Percentiles rank a stretch among this genome's conserved stretches.
phyloP scores from a whole-genome alignment of 257 asterid genomes.

The Orobanche coerulescens region DNA sequence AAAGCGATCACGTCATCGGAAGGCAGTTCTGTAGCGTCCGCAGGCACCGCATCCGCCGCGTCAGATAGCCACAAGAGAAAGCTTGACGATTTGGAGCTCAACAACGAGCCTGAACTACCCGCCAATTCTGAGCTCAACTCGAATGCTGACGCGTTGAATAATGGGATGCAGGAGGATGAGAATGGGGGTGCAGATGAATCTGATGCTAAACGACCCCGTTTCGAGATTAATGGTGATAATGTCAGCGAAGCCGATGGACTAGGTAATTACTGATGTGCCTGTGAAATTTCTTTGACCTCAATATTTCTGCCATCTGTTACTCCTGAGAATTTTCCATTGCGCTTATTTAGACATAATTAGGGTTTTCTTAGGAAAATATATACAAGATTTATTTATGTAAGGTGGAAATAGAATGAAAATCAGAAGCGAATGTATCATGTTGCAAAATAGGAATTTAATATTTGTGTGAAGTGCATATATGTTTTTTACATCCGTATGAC shows the following conservation, averaged over 20 bases:
- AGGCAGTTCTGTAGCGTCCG: conserved; percentile 20
- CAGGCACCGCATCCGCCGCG: conserved; percentile 18
- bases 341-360: background rate
- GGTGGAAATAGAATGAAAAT: conserved; percentile 1
- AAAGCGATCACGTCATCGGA: conserved; percentile 33
- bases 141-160: conserved; percentile 28
- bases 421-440: background rate
- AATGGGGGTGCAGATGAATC: conserved; percentile 43
- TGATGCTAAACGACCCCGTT: conserved; percentile 71
- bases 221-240: conserved; percentile 46
- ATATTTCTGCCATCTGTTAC: background rate
- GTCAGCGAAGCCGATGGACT: conserved; percentile 29
- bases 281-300: background rate
- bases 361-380: background rate
- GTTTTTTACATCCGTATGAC: background rate
- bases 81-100: conserved; percentile 71
- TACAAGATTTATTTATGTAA: background rate
- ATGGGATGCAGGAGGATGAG: conserved; percentile 36
- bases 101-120: conserved; percentile 33
- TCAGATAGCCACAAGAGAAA: conserved; percentile 70
- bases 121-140: conserved; percentile 22
- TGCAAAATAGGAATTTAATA: background rate
- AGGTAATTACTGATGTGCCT: conserved; percentile 30
- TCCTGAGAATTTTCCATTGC: background rate
- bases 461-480: background rate